These are phyloP conservation scores for Rutstroemia sp. DNA, from an alignment of 2,329 filamentous ascomycete species.

Conservation along the genomic window DNA sequence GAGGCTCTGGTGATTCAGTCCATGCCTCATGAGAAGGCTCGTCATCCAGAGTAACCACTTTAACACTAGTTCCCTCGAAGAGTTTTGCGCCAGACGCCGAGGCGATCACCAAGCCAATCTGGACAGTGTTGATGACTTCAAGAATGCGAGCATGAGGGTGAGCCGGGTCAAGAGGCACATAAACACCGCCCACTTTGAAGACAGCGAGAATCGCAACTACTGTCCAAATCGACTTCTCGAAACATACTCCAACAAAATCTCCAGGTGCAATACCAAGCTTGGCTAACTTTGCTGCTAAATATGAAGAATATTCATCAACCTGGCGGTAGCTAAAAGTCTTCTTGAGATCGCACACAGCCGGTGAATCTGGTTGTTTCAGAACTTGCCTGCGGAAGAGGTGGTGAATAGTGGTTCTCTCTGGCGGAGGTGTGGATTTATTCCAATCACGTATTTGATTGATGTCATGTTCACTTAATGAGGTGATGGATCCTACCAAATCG, in stretches of 20 bases:
- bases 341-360: constrained; percentile 23
- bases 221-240: constrained; percentile 28
- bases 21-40: too few species aligned
- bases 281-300: constrained; percentile 17
- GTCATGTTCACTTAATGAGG: constrained; percentile 27
- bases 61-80: too few species aligned
- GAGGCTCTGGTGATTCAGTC: too few species aligned
- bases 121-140: too few species aligned
- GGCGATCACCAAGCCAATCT: too few species aligned
- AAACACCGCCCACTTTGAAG: constrained; percentile 25
- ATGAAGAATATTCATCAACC: constrained; percentile 19
- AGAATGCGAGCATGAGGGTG: constrained; percentile 22
- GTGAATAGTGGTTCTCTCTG: constrained; percentile 27
- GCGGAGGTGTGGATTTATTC: constrained; percentile 38
- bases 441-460: constrained; percentile 40
- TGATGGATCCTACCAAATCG: too few species aligned
- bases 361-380: constrained; percentile 12
- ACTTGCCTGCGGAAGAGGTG: constrained; percentile 17
- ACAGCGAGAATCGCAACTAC: constrained; percentile 27
- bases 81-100: too few species aligned
- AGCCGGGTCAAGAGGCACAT: constrained; percentile 28
- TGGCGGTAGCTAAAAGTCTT: constrained; percentile 20
- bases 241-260: constrained; percentile 23
- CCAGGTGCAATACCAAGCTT: constrained; percentile 12
- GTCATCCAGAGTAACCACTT: too few species aligned